phyloP scores from a whole-genome alignment of 345 rosid species.

The Erodium maritimum region DNA sequence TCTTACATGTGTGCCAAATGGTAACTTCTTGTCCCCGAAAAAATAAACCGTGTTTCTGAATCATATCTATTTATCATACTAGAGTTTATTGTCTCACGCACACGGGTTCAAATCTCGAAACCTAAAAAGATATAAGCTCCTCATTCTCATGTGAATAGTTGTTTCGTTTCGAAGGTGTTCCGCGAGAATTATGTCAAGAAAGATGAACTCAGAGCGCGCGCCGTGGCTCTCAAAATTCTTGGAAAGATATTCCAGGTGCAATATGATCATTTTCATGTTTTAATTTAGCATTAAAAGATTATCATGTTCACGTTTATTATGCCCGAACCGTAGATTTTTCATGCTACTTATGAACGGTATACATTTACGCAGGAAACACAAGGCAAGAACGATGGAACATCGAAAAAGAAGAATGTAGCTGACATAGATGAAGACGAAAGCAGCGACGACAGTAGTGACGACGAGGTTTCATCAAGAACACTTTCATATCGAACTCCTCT shows the following conservation, averaged over 20 bases:
- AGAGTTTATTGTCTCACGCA: too few relatives aligned
- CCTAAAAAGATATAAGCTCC: too few relatives aligned
- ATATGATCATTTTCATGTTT: neutral
- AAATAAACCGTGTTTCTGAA: too few relatives aligned
- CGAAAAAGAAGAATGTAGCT: conserved; percentile 29
- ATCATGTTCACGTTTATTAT: too few relatives aligned
- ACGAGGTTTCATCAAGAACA: conserved; percentile 53
- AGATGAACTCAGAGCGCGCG: conserved; percentile 67
- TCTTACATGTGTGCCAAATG: conserved; percentile 76
- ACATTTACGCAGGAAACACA: conserved; percentile 39
- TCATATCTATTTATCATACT: too few relatives aligned
- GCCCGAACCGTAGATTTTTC: too few relatives aligned
- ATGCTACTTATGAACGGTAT: too few relatives aligned
- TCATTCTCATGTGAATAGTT: neutral
- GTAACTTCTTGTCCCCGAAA: conserved; percentile 16
- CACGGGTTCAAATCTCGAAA: neutral
- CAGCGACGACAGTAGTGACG: conserved; percentile 60
- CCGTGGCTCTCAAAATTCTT: conserved; percentile 56
- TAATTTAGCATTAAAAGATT: too few relatives aligned
- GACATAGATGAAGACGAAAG: conserved; percentile 48
- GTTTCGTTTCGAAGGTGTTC: conserved; percentile 37
- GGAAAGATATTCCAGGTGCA: conserved; percentile 83
- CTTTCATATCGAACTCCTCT: conserved; percentile 75
- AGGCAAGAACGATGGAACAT: conserved; percentile 35
- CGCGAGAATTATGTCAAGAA: conserved; percentile 48